Evolutionary conservation across 1,139 yeast genomes (phyloP).

Genomic region (Eremothecium coryli): DNA sequence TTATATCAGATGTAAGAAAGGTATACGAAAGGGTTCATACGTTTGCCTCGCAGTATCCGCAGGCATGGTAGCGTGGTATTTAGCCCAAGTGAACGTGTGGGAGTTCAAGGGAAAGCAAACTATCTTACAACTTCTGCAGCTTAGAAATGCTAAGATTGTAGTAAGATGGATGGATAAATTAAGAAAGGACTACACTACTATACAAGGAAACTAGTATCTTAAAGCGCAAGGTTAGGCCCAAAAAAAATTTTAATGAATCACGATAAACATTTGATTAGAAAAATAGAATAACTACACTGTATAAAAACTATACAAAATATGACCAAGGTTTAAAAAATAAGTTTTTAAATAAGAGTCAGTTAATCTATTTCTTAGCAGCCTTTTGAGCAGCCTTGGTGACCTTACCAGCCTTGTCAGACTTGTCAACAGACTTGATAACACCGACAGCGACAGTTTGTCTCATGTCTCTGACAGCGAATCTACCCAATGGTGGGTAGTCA

Average conservation of each 20-base stretch:
- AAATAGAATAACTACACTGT: conserved; percentile 9
- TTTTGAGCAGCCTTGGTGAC: conserved; percentile 99
- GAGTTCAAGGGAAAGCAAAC: no score
- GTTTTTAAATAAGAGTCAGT: conserved; percentile 7
- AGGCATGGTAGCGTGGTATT: no score
- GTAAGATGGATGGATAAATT: no score
- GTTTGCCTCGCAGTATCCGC: no score
- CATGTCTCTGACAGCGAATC: conserved; percentile 99
- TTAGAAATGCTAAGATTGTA: no score
- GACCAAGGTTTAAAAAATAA: conserved; percentile 3
- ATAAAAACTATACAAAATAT: conserved; percentile 7
- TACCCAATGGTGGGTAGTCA: conserved; percentile 97
- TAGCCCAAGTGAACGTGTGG: no score
- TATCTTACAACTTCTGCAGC: no score
- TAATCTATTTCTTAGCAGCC: conserved; percentile 85
- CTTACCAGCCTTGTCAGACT: conserved; percentile 90
- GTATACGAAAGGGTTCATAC: not conserved
- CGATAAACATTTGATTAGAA: conserved; percentile 6
- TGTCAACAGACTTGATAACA: conserved; percentile 97
- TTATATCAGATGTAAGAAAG: no score
- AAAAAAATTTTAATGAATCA: conserved; percentile 6
- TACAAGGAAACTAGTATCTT: not conserved
- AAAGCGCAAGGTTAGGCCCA: not conserved
- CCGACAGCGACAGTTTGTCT: conserved; percentile 99
- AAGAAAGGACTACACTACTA: no score